Conservation (phyloP, 176 grass and related monocot species). For the Carex parvula region DNA sequence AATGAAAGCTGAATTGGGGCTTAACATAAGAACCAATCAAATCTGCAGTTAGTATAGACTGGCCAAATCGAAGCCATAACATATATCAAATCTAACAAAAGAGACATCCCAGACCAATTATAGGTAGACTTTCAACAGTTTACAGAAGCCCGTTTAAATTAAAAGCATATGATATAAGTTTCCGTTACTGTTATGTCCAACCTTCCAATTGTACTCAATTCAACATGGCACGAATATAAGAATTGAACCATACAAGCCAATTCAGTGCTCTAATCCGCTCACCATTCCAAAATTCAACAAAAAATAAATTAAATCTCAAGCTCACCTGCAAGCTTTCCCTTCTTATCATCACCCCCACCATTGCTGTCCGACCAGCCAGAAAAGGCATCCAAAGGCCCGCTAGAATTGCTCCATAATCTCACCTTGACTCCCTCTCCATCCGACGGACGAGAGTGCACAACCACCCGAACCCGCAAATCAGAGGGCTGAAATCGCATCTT, state of each 20-base stretch:
- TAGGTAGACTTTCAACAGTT: neutral
- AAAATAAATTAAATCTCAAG: neutral
- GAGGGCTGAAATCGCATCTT: constrained; percentile 13
- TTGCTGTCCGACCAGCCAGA: constrained; percentile 54
- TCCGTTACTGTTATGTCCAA: neutral
- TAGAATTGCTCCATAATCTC: neutral
- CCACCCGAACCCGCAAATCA: neutral
- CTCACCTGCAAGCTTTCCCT: constrained; percentile 25
- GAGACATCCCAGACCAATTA: neutral
- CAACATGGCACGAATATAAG: neutral
- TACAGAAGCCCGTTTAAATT: neutral
- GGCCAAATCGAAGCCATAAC: neutral
- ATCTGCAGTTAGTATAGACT: neutral
- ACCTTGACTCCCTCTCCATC: neutral
- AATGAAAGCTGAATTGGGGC: neutral
- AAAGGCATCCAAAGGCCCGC: constrained; percentile 43
- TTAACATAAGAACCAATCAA: neutral
- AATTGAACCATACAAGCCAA: neutral
- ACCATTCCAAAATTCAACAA: neutral
- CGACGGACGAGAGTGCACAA: neutral
- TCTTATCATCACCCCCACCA: neutral
- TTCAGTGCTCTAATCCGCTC: neutral
- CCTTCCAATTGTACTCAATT: neutral
- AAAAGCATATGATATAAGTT: neutral
- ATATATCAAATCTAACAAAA: neutral